Base-by-base conservation (phyloP, 1,139 yeast species). In the Blastobotrys indianensis region DNA sequence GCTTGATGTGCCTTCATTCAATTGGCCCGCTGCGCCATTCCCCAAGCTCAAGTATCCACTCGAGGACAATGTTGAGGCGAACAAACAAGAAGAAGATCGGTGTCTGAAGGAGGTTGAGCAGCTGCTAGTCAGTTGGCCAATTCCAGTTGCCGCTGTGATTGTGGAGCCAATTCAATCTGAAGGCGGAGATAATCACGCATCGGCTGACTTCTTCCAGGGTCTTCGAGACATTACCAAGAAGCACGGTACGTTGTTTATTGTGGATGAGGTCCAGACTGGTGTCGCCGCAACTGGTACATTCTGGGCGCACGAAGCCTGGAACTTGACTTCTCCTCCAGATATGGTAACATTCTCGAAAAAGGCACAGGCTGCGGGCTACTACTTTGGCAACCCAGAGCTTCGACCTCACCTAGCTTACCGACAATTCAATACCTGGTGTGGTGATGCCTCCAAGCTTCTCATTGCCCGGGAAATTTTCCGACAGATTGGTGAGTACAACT, bases 401-500 rank as follows among this genome's bases (percentile, higher is more conserved):
- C 73, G 82, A 53, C 94, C 94, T 55, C 73, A 77, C 64, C 60
- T 71, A 64, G 79, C 94, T 40, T 84, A 81, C 74, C 80, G 94
- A 66, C 92, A 84, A 72, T 84, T 84, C 75, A 84, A 84, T 78
- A 84, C 94, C 51, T 84, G 94, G 94, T 82, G 90, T 67, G 94
- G 94, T 57, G 94, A 84, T 71, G 88, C 92, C 62, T 80, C 87
- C 51, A 79, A 83, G 69, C 77, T 85, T 61, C 69, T 83, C 56
- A 74, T 85, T 61, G 83, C 90, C 46, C 79, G 80, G 54, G 77
- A 84, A 53, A 82, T 84, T 56, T 79, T 79, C 63, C 67, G 74
- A 52, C 88, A 83, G 66, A 68, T 83, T 45, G 67, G 70, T 49
- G 78, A 79, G 61, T 70, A 82, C 64, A 74, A 80, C 56, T 74